These are phyloP conservation scores for Grosmannia serpens DNA, from an alignment of 2,329 filamentous ascomycete species.

Conservation along the genomic window DNA sequence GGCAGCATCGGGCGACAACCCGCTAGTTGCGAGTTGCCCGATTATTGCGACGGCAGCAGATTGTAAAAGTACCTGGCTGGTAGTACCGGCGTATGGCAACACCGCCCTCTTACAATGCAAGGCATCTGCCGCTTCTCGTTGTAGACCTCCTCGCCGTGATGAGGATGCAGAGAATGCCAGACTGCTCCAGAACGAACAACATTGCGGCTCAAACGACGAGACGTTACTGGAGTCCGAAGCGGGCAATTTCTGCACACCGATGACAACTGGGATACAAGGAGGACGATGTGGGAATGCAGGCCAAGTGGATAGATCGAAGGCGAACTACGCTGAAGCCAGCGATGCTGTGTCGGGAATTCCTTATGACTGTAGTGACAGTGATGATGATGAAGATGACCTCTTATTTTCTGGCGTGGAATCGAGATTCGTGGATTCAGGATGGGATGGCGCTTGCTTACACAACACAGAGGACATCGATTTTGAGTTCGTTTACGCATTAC, in stretches of 20 bases:
- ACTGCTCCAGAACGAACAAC: no score
- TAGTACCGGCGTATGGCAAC: neutral
- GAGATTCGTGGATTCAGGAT: conserved; percentile 59
- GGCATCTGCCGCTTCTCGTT: conserved; percentile 1
- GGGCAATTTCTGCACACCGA: neutral
- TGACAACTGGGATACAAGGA: neutral
- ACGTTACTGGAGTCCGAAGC: neutral
- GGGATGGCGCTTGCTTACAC: conserved; percentile 78
- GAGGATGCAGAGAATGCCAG: conserved; percentile 26
- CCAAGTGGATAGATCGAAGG: neutral
- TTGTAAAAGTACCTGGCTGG: neutral
- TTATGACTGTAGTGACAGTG: conserved; percentile 8
- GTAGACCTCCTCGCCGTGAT: conserved; percentile 27
- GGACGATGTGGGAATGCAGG: neutral
- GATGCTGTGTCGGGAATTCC: conserved; percentile 1
- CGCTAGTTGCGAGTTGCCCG: neutral
- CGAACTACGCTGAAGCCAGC: neutral
- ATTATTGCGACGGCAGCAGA: neutral
- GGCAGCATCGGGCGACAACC: neutral
- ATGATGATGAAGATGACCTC: conserved; percentile 18
- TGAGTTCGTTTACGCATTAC: conserved; percentile 95
- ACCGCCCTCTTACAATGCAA: conserved; percentile 1
- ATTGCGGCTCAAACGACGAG: neutral
- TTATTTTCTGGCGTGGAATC: conserved; percentile 39
- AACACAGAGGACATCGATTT: conserved; percentile 98